phyloP scores from a whole-genome alignment of 2,329 filamentous ascomycete species.

The Fusarium sp. region DNA sequence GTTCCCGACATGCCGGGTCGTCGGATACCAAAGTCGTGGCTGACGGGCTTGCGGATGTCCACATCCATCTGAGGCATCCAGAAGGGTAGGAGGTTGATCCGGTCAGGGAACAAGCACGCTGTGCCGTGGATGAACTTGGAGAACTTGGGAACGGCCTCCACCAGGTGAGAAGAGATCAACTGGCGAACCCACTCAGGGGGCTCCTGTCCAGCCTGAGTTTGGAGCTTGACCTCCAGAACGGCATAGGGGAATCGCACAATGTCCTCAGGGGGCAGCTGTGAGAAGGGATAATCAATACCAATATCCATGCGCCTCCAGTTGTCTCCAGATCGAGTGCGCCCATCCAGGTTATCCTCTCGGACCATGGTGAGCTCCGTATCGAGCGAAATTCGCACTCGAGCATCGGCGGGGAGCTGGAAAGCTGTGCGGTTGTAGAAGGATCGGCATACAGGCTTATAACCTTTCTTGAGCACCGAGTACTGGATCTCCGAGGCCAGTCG shows the following conservation, averaged over 20 bases:
- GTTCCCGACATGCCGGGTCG: constrained; percentile 80
- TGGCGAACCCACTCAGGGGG: constrained; percentile 97
- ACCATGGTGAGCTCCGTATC: constrained; percentile 97
- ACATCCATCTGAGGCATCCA: constrained; percentile 99
- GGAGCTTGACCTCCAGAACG: constrained; percentile 95
- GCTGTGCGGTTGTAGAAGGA: constrained; percentile 99
- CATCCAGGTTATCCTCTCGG: constrained; percentile 94
- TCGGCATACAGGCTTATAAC: constrained; percentile 88
- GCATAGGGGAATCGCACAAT: constrained; percentile 95
- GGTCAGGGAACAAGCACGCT: constrained; percentile 85
- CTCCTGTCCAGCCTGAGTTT: constrained; percentile 95
- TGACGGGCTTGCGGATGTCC: constrained; percentile 93
- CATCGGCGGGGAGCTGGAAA: constrained; percentile 96
- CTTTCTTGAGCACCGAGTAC: constrained; percentile 89
- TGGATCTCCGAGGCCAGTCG: constrained; percentile 92
- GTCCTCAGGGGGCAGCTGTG: constrained; percentile 85
- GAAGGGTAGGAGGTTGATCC: constrained; percentile 91
- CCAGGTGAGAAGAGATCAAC: constrained; percentile 90
- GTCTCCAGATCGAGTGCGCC: constrained; percentile 77
- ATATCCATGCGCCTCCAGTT: constrained; percentile 99
- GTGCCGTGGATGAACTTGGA: constrained; percentile 99
- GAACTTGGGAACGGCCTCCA: constrained; percentile 99
- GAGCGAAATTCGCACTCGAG: constrained; percentile 93
- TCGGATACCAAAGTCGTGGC: constrained; percentile 90
- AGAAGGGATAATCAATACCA: constrained; percentile 94